Base-by-base conservation (phyloP, 768 basidiomycete species). In the Galerina marginata region DNA sequence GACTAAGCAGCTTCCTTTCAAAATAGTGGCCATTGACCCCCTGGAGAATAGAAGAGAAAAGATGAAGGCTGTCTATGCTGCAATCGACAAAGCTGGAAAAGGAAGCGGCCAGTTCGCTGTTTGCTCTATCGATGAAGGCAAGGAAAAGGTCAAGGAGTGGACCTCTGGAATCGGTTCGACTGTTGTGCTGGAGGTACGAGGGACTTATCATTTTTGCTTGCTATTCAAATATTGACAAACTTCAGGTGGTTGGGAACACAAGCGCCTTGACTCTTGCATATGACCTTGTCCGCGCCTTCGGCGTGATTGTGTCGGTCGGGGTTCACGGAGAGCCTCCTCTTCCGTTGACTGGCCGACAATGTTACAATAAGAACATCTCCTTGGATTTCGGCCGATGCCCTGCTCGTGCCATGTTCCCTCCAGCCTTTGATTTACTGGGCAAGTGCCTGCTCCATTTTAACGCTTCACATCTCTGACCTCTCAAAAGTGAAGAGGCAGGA, bases 301-400 rank as follows among this genome's bases (percentile, higher is more conserved):
- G 92, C 9, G 84, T 84, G 33, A 87, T 92, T 63, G 80, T 81
- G 36, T 91, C 90, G 6, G 90, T 93, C 3, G 90, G 91, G 7
- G 89, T 90, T 9, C 90, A 92, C 59, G 82, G 85, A 56, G 78
- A 73, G 50, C 75, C 75, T 1, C 78, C 71, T 20, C 64, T 90
- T 40, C 88, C 88, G 1, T 84, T 87, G 64, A 84, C 81, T 10
- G 80, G 84, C 2, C 72, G 76, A 9, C 77, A 87, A 44, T 68
- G 88, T 57, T 93, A 93, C 72, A 78, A 87, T 78, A 91, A 91
- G 74, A 93, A 93, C 71, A 81, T 92, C 6, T 90, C 88, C 0
- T 77, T 92, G 25, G 88, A 91, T 66, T 93, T 93, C 69, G 92
- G 92, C 9, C 85, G 91, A 9, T 93, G 91, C 65, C 92, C 91